Evolutionary conservation across 805 yeast genomes (phyloP), one percentile per base, ranked within the genome.

Genomic region (Ogataea zsoltii): DNA sequence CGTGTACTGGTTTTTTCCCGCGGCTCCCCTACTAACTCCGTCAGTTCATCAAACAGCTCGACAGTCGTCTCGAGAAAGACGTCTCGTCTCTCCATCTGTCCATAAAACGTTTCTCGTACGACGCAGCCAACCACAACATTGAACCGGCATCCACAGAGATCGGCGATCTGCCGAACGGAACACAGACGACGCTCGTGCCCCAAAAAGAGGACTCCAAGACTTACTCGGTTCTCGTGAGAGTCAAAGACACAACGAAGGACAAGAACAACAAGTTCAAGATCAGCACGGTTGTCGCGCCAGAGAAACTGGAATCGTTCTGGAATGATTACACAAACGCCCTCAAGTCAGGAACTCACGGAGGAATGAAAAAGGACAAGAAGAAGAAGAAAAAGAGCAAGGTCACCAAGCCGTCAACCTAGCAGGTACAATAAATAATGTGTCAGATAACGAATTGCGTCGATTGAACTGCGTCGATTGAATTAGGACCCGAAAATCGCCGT

Each of bases 331-430:
- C 88, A 1, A 80, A 79, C 34, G 77, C 77, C 0, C 72, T 90
- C 45, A 90, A 88, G 61, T 87, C 64, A 69, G 96, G 1, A 74
- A 91, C 63, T 77, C 81, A 61, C 88, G 85, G 77, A 89, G 88
- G 70, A 88, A 86, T 48, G 42, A 77, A 76, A 69, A 82, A 79
- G 70, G 73, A 76, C 61, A 75, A 72, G 68, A 53, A 71, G 63
- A 62, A 39, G 33, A 37, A 49, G 14, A 41, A 48, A 6, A 55
- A 51, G 41, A 48, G 39, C 13, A 54, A 52, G 38, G 49, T 42
- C 10, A 44, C 46, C 17, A 49, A 54, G 38, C 38, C 38, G n/a
- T n/a, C n/a, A n/a, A n/a, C n/a, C n/a, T n/a, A n/a, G n/a, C n/a
- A n/a, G n/a, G 15, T 30, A 34, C 34, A 25, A 21, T 21, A 21